phyloP scores from a whole-genome alignment of 768 basidiomycete species.

The Russula virescens region DNA sequence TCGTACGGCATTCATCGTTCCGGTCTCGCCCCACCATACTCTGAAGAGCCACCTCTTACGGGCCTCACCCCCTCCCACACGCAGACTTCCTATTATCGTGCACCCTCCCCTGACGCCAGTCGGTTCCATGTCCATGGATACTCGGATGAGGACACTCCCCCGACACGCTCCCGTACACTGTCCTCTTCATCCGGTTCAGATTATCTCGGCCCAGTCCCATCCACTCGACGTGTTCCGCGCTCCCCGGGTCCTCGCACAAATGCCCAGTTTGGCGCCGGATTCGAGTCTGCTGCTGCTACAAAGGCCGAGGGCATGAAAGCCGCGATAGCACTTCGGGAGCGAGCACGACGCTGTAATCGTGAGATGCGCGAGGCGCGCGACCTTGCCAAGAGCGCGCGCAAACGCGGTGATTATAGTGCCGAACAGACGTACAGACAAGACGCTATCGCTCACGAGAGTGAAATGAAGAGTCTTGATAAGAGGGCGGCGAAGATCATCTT shows the following conservation, averaged over 20 bases:
- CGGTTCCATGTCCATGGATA: too few relatives aligned
- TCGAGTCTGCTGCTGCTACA: neutral
- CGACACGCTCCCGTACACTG: neutral
- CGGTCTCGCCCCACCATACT: neutral
- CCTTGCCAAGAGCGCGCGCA: neutral
- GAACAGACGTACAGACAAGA: neutral
- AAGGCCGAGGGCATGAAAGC: neutral
- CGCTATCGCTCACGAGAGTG: neutral
- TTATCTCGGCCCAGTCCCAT: neutral
- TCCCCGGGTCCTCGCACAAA: neutral
- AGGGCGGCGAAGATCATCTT: constrained; percentile 6
- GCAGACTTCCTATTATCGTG: neutral
- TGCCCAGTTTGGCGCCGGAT: neutral
- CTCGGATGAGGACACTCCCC: neutral
- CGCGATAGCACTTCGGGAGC: neutral
- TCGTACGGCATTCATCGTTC: neutral
- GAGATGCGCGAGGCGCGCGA: neutral
- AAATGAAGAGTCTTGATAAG: neutral
- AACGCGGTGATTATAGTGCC: neutral
- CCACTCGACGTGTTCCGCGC: neutral
- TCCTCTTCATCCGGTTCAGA: neutral
- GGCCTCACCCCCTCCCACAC: neutral
- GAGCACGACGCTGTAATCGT: neutral
- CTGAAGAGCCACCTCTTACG: neutral
- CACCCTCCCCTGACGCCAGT: neutral